phyloP scores from a whole-genome alignment of 2,329 filamentous ascomycete species.

The Cytospora piceae region DNA sequence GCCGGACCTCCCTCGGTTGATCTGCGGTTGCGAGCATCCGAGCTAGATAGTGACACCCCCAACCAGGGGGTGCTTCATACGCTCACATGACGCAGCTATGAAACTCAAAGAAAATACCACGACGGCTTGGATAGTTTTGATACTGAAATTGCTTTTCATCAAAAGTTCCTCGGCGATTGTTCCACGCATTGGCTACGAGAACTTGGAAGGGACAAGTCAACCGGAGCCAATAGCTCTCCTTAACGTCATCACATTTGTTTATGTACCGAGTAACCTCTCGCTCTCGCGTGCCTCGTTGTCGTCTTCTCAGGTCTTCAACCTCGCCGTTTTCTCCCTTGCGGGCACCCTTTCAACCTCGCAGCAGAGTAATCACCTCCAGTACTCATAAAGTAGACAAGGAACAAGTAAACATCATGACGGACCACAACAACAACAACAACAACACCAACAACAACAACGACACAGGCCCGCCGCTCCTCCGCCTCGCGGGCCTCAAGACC shows the following conservation, averaged over 20 bases:
- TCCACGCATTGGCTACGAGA: no score
- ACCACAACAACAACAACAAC: neutral
- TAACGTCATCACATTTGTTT: no score
- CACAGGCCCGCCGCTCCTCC: conserved; percentile 49
- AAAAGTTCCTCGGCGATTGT: neutral
- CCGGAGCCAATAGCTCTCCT: no score
- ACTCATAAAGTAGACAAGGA: neutral
- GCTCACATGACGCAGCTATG: neutral
- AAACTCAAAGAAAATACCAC: neutral
- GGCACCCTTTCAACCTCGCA: no score
- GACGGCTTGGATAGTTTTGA: no score
- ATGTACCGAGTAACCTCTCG: no score
- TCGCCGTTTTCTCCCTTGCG: neutral
- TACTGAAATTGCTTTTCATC: no score
- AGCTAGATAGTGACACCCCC: no score
- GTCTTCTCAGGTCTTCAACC: neutral
- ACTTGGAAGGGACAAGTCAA: no score
- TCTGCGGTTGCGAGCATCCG: no score
- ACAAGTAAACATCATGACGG: neutral
- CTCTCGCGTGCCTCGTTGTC: neutral
- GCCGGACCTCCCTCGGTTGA: neutral
- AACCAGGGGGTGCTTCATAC: no score
- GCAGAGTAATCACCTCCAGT: no score
- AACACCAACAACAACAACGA: neutral
- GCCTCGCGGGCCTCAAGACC: conserved; percentile 56